Percentiles rank a stretch among this genome's conserved stretches.
phyloP scores from a whole-genome alignment of 768 basidiomycete species.

The Tricholoma matsutake region DNA sequence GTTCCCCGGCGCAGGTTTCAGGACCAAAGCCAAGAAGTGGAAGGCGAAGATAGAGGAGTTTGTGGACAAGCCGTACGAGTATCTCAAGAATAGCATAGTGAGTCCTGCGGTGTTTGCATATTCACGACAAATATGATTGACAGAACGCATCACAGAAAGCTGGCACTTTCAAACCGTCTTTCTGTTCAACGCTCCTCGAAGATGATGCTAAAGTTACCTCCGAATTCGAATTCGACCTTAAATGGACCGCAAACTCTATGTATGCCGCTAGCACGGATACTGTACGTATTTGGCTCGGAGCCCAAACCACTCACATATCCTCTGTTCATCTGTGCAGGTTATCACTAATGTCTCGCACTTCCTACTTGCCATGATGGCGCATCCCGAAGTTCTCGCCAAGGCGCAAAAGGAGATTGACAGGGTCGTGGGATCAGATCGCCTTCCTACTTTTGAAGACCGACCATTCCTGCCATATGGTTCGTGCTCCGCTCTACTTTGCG shows the following conservation, averaged over 20 bases:
- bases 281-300: slow-evolving; percentile 28
- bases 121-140: not conserved
- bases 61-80: slow-evolving; percentile 60
- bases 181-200: slow-evolving; percentile 55
- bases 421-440: slow-evolving; percentile 50
- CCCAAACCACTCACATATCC: not conserved
- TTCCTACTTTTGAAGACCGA: slow-evolving; percentile 61
- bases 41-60: slow-evolving; percentile 62
- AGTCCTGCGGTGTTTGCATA: slow-evolving; percentile 15
- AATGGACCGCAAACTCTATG: slow-evolving; percentile 86
- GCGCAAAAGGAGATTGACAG: slow-evolving; percentile 67
- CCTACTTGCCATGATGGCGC: slow-evolving; percentile 61
- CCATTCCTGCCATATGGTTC: slow-evolving; percentile 50
- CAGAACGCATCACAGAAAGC: slow-evolving; percentile 30
- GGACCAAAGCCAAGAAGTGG: slow-evolving; percentile 57
- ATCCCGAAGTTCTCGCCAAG: slow-evolving; percentile 54
- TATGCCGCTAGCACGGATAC: slow-evolving; percentile 67
- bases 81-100: slow-evolving; percentile 56
- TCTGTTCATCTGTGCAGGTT: slow-evolving; percentile 33
- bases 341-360: slow-evolving; percentile 57
- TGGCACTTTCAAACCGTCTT: slow-evolving; percentile 37
- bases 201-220: slow-evolving; percentile 37
- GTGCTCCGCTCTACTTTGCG: slow-evolving; percentile 9
- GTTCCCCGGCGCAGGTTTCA: slow-evolving; percentile 69
- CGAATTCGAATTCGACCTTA: slow-evolving; percentile 63